phyloP scores from a whole-genome alignment of 2,329 filamentous ascomycete genomes.

The Fusarium incarnatum region DNA sequence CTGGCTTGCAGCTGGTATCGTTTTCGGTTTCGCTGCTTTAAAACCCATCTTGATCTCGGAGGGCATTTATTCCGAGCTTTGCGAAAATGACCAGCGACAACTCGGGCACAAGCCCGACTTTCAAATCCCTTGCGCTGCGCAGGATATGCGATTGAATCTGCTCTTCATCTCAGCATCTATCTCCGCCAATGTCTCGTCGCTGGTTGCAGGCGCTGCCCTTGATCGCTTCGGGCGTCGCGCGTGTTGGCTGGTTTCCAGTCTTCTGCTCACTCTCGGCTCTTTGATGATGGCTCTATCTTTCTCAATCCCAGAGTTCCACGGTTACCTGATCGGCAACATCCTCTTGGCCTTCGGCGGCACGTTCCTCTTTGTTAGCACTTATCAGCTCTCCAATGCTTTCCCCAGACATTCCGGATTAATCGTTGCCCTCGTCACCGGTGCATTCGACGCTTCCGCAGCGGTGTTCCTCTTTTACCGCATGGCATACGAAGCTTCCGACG shows the following conservation, averaged over 20 bases:
- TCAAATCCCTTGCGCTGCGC: constrained; percentile 58
- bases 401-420: constrained; percentile 79
- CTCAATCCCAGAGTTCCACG: constrained; percentile 73
- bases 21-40: constrained; percentile 86
- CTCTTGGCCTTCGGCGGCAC: constrained; percentile 81
- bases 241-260: constrained; percentile 77
- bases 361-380: constrained; percentile 83
- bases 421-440: constrained; percentile 80
- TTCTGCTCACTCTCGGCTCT: constrained; percentile 75
- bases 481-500: constrained; percentile 68
- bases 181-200: constrained; percentile 83
- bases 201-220: constrained; percentile 85
- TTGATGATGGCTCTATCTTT: constrained; percentile 78
- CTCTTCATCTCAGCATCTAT: constrained; percentile 93
- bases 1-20: constrained; percentile 79
- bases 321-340: constrained; percentile 77
- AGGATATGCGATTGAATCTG: constrained; percentile 74
- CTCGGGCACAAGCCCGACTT: constrained; percentile 47
- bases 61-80: constrained; percentile 75
- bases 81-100: constrained; percentile 50
- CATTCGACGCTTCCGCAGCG: constrained; percentile 84
- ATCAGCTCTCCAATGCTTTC: constrained; percentile 85
- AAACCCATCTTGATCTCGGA: constrained; percentile 83
- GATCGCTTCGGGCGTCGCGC: constrained; percentile 83
- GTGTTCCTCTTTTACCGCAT: constrained; percentile 80